Percentiles rank a stretch among this genome's conserved stretches.
These are phyloP conservation scores for Rhizopogon salebrosus DNA, from an alignment of 768 basidiomycete genomes.

Conservation along the genomic window DNA sequence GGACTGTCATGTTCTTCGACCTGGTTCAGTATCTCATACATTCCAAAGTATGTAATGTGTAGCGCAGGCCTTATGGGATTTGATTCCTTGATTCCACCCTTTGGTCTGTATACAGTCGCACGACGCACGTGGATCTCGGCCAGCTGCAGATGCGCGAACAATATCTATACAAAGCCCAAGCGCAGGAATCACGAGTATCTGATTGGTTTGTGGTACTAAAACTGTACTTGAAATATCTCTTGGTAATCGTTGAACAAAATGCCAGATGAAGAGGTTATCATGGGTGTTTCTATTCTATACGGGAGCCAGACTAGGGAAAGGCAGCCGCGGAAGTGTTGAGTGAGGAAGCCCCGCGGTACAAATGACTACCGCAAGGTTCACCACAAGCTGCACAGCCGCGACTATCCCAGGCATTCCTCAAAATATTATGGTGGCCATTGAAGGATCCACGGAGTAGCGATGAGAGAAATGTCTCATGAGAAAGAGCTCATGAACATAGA, in stretches of 20 bases:
- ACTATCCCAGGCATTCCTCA: neutral
- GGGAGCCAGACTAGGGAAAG: neutral
- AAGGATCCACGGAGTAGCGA: neutral
- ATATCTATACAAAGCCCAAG: neutral
- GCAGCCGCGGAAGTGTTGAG: neutral
- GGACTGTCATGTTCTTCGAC: neutral
- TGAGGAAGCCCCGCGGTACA: neutral
- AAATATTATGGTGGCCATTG: neutral
- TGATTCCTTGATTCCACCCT: neutral
- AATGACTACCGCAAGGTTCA: neutral
- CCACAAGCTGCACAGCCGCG: too few species aligned
- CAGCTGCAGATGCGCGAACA: neutral
- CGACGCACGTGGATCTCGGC: too few species aligned
- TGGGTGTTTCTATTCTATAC: too few species aligned
- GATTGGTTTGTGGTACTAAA: neutral
- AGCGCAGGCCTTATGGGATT: too few species aligned
- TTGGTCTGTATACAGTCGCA: neutral
- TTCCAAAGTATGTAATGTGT: neutral
- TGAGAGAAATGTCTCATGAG: neutral
- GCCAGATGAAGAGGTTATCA: neutral
- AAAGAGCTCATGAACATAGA: neutral
- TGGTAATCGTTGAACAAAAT: neutral
- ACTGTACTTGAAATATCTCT: neutral
- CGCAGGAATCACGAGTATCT: neutral
- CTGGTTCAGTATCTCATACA: neutral